These are phyloP conservation scores for Stagonosporopsis rhizophila DNA, from an alignment of 2,329 filamentous ascomycete genomes.

Conservation along the genomic window DNA sequence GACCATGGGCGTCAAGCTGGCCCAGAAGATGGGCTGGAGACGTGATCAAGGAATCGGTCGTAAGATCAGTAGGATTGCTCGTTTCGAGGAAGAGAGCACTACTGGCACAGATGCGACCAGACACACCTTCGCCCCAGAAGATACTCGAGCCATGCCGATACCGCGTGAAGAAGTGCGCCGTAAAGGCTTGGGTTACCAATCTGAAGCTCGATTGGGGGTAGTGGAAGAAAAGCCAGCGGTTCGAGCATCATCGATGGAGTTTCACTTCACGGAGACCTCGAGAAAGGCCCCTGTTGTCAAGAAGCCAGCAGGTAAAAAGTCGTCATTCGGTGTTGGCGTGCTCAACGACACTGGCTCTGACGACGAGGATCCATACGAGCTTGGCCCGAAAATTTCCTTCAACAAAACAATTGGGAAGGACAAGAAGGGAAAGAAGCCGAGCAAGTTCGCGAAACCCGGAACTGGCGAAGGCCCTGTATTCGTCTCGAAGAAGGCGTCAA, in stretches of 20 bases:
- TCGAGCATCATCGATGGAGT: constrained; percentile 19
- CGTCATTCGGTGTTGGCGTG: constrained; percentile 85
- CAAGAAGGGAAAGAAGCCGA: constrained; percentile 70
- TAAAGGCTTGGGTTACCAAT: constrained; percentile 73
- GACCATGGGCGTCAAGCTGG: constrained; percentile 83
- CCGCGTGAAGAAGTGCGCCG: constrained; percentile 68
- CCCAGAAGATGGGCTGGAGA: constrained; percentile 95
- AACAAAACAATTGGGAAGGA: constrained; percentile 81
- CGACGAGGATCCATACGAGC: constrained; percentile 91
- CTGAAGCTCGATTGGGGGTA: constrained; percentile 61
- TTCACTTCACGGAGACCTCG: constrained; percentile 35
- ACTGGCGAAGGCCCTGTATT: constrained; percentile 75
- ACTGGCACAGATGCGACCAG: constrained; percentile 48
- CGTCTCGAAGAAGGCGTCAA: constrained; percentile 69
- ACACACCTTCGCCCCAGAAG: constrained; percentile 85
- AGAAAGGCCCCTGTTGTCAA: constrained; percentile 30
- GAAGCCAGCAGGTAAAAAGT: constrained; percentile 62
- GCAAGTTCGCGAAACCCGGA: constrained; percentile 67
- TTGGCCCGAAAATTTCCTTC: constrained; percentile 89
- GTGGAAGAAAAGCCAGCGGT: constrained; percentile 36
- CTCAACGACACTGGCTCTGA: constrained; percentile 94
- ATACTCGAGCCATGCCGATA: constrained; percentile 73
- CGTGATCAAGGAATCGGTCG: constrained; percentile 92
- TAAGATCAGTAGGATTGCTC: constrained; percentile 77
- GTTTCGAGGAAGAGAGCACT: constrained; percentile 63